Evolutionary conservation across 257 asterid species (phyloP), one percentile per base, ranked within the genome.

Genomic region (Solanum sejunctum): DNA sequence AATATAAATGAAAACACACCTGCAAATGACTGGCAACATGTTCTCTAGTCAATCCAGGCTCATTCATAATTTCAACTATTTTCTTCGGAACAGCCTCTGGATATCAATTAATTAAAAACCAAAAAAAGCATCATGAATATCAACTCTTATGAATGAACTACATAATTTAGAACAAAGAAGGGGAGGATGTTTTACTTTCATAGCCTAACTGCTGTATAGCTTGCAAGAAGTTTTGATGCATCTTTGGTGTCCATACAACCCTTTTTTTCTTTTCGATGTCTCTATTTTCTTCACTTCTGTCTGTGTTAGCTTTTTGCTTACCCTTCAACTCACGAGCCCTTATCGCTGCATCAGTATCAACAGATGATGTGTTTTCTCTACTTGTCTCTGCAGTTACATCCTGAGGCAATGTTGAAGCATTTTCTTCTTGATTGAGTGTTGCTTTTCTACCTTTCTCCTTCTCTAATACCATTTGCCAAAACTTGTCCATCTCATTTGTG

Each of bases 11-110:
- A 84, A 80, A 83, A 82, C 81, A 77, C 78, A 93, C 98, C 97
- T 95, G 98, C 86, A 93, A 91, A 89, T 93, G 98, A 84, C 98
- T 95, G 63, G 98, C 97, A 83, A 95, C 94, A 73, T 93, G 89
- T 88, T 92, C 98, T 86, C 98, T 90, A 64, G 88, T 93, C 88
- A 95, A 91, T 64, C 91, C 91, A 1, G 95, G 93, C 80, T 88
- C 84, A 16, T 89, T 90, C 98, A 95, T 95, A 69, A 87, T 84
- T 83, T 93, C 94, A 28, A 89, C 92, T 77, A 95, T 93, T 88
- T 87, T 95, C 90, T 91, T 95, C 2, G 97, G 97, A 79, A 95
- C 92, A 54, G 96, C 93, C 20, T 83, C 98, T 93, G 88, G 66
- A 71, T n/a, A 28, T 47, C 47, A 66, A 57, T 52, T 51, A 47